Conservation (phyloP, 2,329 filamentous ascomycete genomes). For the Fusarium sambucinum region DNA sequence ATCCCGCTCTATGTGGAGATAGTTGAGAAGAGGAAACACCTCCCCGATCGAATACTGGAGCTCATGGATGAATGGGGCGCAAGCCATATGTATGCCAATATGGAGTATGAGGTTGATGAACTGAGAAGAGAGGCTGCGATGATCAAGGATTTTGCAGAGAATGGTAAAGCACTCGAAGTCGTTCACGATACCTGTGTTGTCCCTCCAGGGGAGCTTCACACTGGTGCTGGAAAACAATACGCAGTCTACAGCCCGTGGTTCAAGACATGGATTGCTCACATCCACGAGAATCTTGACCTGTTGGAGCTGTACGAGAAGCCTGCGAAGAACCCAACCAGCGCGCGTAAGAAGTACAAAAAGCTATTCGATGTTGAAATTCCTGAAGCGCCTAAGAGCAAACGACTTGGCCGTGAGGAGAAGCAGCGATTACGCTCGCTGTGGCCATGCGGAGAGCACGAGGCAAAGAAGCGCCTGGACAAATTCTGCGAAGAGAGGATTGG, state of each 20-base stretch:
- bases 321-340: conserved; percentile 50
- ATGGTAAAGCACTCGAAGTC: conserved; percentile 76
- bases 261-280: conserved; percentile 77
- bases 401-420: conserved; percentile 68
- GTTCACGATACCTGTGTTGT: conserved; percentile 88
- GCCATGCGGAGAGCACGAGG: conserved; percentile 82
- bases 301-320: conserved; percentile 70
- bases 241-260: conserved; percentile 89
- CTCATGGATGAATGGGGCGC: conserved; percentile 79
- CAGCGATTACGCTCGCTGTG: conserved; percentile 70
- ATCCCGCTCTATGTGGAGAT: conserved; percentile 85
- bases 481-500: conserved; percentile 75
- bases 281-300: conserved; percentile 76
- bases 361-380: conserved; percentile 74
- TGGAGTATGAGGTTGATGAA: conserved; percentile 94
- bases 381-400: conserved; percentile 71
- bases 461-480: conserved; percentile 69
- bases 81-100: conserved; percentile 82
- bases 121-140: conserved; percentile 79
- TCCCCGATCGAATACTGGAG: conserved; percentile 72
- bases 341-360: conserved; percentile 60
- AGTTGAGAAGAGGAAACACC: conserved; percentile 71
- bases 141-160: conserved; percentile 69
- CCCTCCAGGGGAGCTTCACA: conserved; percentile 75
- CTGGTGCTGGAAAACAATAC: conserved; percentile 80